These are phyloP conservation scores for Cercophora scortea DNA, from an alignment of 495 filamentous ascomycete genomes.

Conservation along the genomic window DNA sequence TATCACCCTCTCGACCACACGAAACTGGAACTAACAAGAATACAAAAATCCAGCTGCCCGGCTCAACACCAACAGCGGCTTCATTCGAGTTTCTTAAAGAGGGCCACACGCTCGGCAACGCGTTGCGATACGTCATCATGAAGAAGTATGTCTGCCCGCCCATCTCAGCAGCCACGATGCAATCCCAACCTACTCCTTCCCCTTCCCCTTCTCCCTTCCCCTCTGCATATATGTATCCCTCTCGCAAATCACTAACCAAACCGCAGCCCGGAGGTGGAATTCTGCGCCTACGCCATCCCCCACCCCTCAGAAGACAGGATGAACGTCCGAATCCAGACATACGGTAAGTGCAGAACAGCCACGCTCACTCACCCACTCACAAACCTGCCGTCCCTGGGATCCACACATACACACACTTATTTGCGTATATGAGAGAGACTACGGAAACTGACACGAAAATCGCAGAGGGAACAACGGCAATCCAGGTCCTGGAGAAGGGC, in stretches of 20 bases:
- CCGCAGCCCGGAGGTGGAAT: slow-evolving; percentile 80
- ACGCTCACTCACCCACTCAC: slow-evolving; percentile 1
- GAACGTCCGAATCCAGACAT: slow-evolving; percentile 96
- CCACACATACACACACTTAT: too few relatives aligned
- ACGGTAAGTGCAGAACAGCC: slow-evolving; percentile 53
- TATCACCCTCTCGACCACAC: too few relatives aligned
- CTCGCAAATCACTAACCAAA: not conserved
- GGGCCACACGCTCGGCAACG: slow-evolving; percentile 93
- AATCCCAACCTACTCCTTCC: too few relatives aligned
- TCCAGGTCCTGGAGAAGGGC: slow-evolving; percentile 82
- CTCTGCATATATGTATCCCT: not conserved
- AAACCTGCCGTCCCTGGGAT: not conserved
- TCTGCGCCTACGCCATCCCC: slow-evolving; percentile 96
- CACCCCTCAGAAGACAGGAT: slow-evolving; percentile 94
- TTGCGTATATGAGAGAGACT: not conserved
- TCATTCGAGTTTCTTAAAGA: slow-evolving; percentile 84
- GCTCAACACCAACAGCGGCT: slow-evolving; percentile 58
- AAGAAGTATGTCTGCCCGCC: slow-evolving; percentile 86
- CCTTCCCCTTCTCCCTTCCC: too few relatives aligned
- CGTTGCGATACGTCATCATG: slow-evolving; percentile 91
- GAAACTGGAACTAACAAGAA: not conserved
- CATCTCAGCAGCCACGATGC: too few relatives aligned
- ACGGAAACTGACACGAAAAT: not conserved
- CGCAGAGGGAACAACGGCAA: slow-evolving; percentile 70
- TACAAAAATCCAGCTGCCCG: slow-evolving; percentile 47